phyloP scores from a whole-genome alignment of 2,329 filamentous ascomycete genomes.

The Cytospora piceicola region DNA sequence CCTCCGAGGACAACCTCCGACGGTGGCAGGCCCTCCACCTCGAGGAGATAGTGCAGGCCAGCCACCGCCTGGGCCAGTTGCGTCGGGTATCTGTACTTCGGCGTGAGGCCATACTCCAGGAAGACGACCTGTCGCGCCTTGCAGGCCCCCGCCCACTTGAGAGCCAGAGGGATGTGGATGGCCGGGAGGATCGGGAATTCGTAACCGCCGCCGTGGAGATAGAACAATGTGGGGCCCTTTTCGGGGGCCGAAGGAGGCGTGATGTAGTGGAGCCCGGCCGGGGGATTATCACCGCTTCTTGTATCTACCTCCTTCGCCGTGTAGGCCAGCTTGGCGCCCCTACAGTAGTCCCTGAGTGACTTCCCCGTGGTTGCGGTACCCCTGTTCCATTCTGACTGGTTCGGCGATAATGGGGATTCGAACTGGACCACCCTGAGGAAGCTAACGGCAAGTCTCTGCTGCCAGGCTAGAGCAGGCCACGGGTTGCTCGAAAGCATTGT shows the following conservation, averaged over 20 bases:
- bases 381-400: background rate
- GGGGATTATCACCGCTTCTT: background rate
- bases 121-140: slow-evolving; percentile 29
- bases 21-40: slow-evolving; percentile 6
- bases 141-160: slow-evolving; percentile 25
- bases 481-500: background rate
- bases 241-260: slow-evolving; percentile 12
- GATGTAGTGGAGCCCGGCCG: slow-evolving; percentile 31
- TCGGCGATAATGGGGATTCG: background rate
- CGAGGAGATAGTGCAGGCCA: slow-evolving; percentile 29
- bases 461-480: background rate
- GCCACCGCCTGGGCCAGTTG: slow-evolving; percentile 33
- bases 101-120: slow-evolving; percentile 34
- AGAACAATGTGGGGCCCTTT: slow-evolving; percentile 30
- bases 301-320: background rate
- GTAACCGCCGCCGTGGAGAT: slow-evolving; percentile 36
- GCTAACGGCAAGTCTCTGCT: background rate
- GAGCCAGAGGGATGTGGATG: slow-evolving; percentile 33
- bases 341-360: background rate
- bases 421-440: background rate
- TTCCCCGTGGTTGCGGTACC: background rate
- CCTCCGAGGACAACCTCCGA: slow-evolving; percentile 32
- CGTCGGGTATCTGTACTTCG: slow-evolving; percentile 33
- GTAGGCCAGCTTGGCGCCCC: background rate
- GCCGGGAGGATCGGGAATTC: slow-evolving; percentile 30